Percentiles rank a stretch among this genome's conserved stretches.
Conservation (phyloP, 1,139 yeast species). For the Saccharomyces hybrid region DNA sequence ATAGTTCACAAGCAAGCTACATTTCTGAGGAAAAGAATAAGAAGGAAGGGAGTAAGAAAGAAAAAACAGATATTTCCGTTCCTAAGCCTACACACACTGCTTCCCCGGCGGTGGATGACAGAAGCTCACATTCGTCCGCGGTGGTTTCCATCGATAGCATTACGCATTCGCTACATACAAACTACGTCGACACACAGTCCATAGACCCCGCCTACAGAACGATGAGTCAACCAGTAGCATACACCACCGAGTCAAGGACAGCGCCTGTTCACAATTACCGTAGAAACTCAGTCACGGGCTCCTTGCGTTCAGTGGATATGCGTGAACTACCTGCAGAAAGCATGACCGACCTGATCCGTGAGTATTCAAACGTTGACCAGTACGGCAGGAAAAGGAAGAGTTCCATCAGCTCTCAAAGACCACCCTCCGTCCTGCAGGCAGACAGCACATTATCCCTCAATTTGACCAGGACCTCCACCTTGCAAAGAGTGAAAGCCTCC, state of each 20-base stretch:
- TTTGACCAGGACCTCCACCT: constrained; percentile 1
- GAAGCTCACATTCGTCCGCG: neutral
- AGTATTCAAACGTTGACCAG: constrained; percentile 45
- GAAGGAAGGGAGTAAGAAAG: neutral
- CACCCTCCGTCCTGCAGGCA: constrained; percentile 1
- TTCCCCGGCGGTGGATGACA: neutral
- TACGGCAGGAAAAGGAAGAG: constrained; percentile 23
- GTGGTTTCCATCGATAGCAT: neutral
- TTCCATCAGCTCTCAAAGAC: constrained; percentile 8
- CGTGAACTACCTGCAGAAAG: constrained; percentile 19
- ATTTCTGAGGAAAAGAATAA: neutral
- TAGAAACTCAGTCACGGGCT: constrained; percentile 3
- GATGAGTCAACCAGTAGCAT: constrained; percentile 21
- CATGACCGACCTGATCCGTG: constrained; percentile 50
- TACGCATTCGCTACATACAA: neutral
- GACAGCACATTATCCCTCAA: neutral
- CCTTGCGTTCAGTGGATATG: constrained; percentile 6
- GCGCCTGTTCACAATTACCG: constrained; percentile 3
- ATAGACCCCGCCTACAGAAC: constrained; percentile 8
- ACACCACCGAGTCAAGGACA: constrained; percentile 8
- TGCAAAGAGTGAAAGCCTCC: constrained; percentile 5
- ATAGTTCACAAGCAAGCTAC: neutral
- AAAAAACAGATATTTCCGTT: neutral
- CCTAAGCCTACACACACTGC: neutral
- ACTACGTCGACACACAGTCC: neutral